A percentile compares a stretch with the other conserved stretches of the same genome.
Conservation (phyloP, 2,329 filamentous ascomycete genomes). For the Cladophialophora yegresii region DNA sequence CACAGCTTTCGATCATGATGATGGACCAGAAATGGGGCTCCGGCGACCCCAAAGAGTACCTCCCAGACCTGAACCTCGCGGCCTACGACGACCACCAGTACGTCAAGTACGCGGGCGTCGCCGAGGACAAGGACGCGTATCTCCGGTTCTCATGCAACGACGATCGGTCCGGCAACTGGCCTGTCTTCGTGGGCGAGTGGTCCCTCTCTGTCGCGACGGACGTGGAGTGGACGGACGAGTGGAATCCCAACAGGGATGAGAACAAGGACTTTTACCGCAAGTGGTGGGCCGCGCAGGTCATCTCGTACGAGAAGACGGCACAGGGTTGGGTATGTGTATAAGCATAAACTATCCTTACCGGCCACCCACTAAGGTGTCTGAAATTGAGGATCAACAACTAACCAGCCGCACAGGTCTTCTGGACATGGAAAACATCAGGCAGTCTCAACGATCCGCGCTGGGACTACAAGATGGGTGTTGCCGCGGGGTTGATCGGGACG, state of each 20-base stretch:
- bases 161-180: conserved; percentile 48
- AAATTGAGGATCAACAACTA: background rate
- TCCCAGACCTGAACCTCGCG: conserved; percentile 49
- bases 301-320: conserved; percentile 54
- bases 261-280: conserved; percentile 55
- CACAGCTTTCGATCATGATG: conserved; percentile 57
- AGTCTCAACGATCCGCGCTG: conserved; percentile 49
- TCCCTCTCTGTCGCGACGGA: conserved; percentile 55
- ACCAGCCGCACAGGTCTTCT: conserved; percentile 46
- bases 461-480: conserved; percentile 52
- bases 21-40: conserved; percentile 60
- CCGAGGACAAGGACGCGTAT: conserved; percentile 53
- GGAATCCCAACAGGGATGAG: conserved; percentile 46
- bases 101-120: conserved; percentile 55
- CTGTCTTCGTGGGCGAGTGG: conserved; percentile 62
- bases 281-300: conserved; percentile 61
- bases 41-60: conserved; percentile 54
- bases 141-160: conserved; percentile 55
- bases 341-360: background rate
- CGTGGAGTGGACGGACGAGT: conserved; percentile 51
- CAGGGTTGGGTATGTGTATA: conserved; percentile 52
- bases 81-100: conserved; percentile 64
- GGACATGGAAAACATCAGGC: conserved; percentile 57
- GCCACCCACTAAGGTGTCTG: too few species aligned
- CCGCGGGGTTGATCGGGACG: conserved; percentile 46